Conservation (phyloP, 192 early-diverging fungal genomes). For the Backusella liffmaniae region DNA sequence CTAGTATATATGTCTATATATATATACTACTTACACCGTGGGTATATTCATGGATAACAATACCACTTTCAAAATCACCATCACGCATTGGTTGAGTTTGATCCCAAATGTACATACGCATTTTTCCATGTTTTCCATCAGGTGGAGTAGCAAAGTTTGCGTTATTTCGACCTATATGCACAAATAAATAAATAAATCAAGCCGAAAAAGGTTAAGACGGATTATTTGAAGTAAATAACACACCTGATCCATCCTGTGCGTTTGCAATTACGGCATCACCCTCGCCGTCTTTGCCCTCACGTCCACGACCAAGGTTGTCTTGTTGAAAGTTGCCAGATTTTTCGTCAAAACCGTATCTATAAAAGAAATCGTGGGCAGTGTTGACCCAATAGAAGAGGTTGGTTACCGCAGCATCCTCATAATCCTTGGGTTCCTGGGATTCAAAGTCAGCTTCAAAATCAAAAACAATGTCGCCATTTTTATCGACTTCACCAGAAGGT, state of each 20-base stretch:
- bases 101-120: slow-evolving; percentile 98
- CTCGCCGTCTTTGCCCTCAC: slow-evolving; percentile 15
- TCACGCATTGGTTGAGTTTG: slow-evolving; percentile 69
- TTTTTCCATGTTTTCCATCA: slow-evolving; percentile 85
- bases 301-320: slow-evolving; percentile 76
- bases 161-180: slow-evolving; percentile 57
- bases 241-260: slow-evolving; percentile 89
- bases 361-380: slow-evolving; percentile 85
- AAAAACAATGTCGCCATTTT: slow-evolving; percentile 57
- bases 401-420: slow-evolving; percentile 76
- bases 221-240: slow-evolving; percentile 9
- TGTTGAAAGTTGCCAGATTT: slow-evolving; percentile 94
- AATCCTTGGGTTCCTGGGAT: slow-evolving; percentile 59
- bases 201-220: neutral
- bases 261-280: slow-evolving; percentile 89
- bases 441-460: slow-evolving; percentile 72
- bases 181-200: neutral
- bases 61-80: slow-evolving; percentile 89
- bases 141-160: slow-evolving; percentile 97
- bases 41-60: slow-evolving; percentile 91
- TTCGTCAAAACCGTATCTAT: slow-evolving; percentile 90
- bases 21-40: slow-evolving; percentile 61
- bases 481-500: slow-evolving; percentile 55
- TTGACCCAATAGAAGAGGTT: slow-evolving; percentile 96
- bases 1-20: neutral